phyloP scores from a whole-genome alignment of 2,329 filamentous ascomycete genomes.

The Cercospora sp. region DNA sequence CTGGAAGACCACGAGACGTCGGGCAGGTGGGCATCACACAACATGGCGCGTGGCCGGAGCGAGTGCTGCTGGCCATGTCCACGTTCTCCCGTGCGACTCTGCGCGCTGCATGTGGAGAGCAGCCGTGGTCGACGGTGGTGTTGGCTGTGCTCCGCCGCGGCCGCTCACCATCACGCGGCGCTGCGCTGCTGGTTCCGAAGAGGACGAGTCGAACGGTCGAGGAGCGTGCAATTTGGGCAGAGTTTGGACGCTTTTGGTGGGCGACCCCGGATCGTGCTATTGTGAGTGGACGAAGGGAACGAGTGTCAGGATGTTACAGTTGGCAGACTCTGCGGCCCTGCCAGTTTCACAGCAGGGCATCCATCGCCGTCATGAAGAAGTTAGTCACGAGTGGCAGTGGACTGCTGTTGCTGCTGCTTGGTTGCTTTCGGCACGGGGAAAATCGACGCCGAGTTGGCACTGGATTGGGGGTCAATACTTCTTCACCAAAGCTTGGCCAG shows the following conservation, averaged over 20 bases:
- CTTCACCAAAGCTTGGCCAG: background rate
- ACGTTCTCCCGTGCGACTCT: background rate
- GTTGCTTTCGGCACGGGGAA: background rate
- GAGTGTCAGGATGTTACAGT: background rate
- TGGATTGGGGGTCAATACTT: background rate
- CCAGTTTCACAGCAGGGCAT: constrained; percentile 3
- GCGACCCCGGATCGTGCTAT: background rate
- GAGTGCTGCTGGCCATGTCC: background rate
- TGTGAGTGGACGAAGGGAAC: constrained; percentile 5
- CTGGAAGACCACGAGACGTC: background rate
- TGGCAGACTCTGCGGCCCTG: constrained; percentile 1
- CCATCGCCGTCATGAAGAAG: background rate
- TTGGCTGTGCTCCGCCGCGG: background rate
- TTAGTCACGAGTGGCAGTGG: background rate
- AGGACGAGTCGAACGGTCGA: background rate
- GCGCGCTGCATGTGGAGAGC: background rate
- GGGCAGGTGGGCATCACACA: background rate
- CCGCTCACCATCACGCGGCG: background rate
- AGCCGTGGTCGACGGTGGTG: background rate
- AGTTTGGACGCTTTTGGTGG: background rate
- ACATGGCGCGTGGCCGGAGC: constrained; percentile 6
- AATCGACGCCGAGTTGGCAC: background rate
- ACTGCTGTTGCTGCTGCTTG: background rate
- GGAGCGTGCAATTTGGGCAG: constrained; percentile 7
- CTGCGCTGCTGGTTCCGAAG: background rate